phyloP scores from a whole-genome alignment of 805 yeast genomes.

The Ogataea pilisensis region DNA sequence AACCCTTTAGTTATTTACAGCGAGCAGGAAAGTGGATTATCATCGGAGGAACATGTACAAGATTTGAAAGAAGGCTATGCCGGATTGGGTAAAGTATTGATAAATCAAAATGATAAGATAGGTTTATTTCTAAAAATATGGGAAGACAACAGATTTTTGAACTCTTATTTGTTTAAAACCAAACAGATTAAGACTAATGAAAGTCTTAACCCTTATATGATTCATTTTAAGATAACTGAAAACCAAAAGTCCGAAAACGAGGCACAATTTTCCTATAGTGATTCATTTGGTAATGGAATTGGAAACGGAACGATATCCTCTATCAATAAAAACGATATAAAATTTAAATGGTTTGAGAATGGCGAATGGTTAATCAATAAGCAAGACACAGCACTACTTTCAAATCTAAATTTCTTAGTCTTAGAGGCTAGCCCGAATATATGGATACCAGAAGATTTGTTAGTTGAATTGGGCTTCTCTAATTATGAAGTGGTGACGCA shows the following conservation, averaged over 20 bases:
- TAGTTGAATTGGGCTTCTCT: constrained; percentile 19
- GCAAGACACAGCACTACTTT: constrained; percentile 14
- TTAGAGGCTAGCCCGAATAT: constrained; percentile 30
- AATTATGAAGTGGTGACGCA: constrained; percentile 23
- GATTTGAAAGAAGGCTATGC: constrained; percentile 19
- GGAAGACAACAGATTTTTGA: constrained; percentile 29
- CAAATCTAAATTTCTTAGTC: constrained; percentile 20
- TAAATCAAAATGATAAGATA: constrained; percentile 27
- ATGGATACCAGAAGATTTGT: constrained; percentile 31
- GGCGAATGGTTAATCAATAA: constrained; percentile 25
- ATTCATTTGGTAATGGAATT: not conserved
- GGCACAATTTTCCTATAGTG: constrained; percentile 2
- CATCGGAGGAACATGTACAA: constrained; percentile 3
- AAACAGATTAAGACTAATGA: constrained; percentile 17
- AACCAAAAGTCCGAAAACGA: constrained; percentile 11
- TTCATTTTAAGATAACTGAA: constrained; percentile 32
- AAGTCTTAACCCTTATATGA: constrained; percentile 20
- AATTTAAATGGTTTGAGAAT: constrained; percentile 23
- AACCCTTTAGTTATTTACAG: not conserved
- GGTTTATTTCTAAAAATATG: constrained; percentile 32
- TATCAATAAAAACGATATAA: constrained; percentile 4
- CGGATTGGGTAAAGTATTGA: constrained; percentile 26
- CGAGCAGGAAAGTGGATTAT: constrained; percentile 1
- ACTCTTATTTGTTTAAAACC: constrained; percentile 12
- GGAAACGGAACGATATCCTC: not conserved